Evolutionary conservation across 177 flowering plant genomes (phyloP), one percentile per base, ranked within the genome.

Genomic region (Vitis hybrid): DNA sequence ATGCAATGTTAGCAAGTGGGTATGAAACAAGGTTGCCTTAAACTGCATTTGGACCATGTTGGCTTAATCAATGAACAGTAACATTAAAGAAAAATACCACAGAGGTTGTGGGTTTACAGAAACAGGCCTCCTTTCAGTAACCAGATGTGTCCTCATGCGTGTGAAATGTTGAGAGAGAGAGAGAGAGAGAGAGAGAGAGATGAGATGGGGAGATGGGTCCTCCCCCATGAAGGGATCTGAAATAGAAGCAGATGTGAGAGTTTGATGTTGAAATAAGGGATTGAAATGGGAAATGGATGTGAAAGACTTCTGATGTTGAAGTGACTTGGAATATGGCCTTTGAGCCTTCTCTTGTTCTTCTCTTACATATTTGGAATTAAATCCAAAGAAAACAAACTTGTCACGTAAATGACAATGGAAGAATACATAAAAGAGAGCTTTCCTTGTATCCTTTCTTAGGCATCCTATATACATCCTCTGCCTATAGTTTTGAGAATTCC

Each of bases 41-140:
- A 79, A 80, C 19, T 75, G 78, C 81, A 84, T 65, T 60, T 72
- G 72, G 79, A 78, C 87, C 77, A 77, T 66, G 79, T 81, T 70
- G 72, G 71, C 68, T 67, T 30, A 68, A 51, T 54, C 72, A 66
- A 80, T 70, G 55, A 67, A 70, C 11, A 10, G 9, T 56, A 51
- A 56, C 45, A 71, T 65, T 65, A 63, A 21, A 55, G 50, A 64
- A 34, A 40, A 68, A n/a, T 65, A 17, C 64, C 66, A 32, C 65
- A 63, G 58, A 40, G 70, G 56, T 19, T 56, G n/a, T 56, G 54
- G 52, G 56, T 73, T 70, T 64, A 73, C 55, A 62, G 74, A 58
- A 18, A 61, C 62, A 63, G 72, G 72, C 64, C 64, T 62, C 56
- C 49, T 74, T 75, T 75, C 50, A 64, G 78, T 40, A 71, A 62